Evolutionary conservation across 148 eudicot species (phyloP), one percentile per base, ranked within the genome.

Genomic region (Polygonum maritimum): DNA sequence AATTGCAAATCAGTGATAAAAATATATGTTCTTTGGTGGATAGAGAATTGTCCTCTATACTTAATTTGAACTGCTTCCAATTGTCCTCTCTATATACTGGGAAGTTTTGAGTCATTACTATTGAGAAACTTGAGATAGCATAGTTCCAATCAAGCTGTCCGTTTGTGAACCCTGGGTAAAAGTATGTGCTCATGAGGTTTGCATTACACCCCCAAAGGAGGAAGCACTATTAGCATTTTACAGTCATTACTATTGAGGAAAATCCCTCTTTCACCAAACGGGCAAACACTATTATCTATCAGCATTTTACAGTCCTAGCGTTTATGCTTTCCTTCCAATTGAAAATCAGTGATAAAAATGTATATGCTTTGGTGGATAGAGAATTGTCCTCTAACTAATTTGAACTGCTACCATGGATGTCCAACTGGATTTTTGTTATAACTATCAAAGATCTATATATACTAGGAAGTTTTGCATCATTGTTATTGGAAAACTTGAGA

Each of bases 161-260:
- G 35, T 57, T 22, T 60, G 38, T 31, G 67, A 12, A 31, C 3
- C 31, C 67, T 60, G 12, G 38, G 31, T 26, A 38, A 16, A 8
- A 31, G 1, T 60, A n/a, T 14, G 71, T 36, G 40, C n/a, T 19
- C 10, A 67, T 67, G 16, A 67, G 9, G 6, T 67, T 15, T 67
- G 44, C 71, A 93, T 96, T 86, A 88, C 78, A 82, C 83, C 79
- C 98, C 91, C 12, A 93, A 88, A 81, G 84, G 82, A 78, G 88
- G 85, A 48, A 92, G 98, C 39, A 89, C 92, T n/a, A n/a, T n/a
- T n/a, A n/a, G n/a, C n/a, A n/a, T n/a, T n/a, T n/a, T n/a, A n/a
- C n/a, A n/a, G n/a, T n/a, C n/a, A n/a, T n/a, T n/a, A n/a, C n/a
- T n/a, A n/a, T n/a, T n/a, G n/a, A n/a, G n/a, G n/a, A n/a, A n/a